Base-by-base conservation (phyloP, 495 filamentous ascomycete genomes). In the Astrothelium macrocarpum region DNA sequence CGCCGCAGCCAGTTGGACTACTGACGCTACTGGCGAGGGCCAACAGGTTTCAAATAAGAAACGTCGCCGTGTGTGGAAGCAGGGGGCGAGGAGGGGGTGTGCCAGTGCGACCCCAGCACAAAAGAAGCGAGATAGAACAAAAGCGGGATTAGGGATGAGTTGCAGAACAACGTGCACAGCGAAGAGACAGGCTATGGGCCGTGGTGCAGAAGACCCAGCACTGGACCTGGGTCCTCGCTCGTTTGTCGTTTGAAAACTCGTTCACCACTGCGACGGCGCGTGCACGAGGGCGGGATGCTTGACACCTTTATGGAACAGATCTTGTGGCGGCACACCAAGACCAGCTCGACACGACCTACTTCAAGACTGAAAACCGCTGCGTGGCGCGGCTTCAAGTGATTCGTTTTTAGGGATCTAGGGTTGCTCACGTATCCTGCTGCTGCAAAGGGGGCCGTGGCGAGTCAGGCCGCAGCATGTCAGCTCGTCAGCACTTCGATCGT, bases 31-130 rank as follows among this genome's bases (percentile, higher is more conserved):
- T 49, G 14, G 45, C 45, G 45, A 49, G 45, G 49, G 25, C 49
- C 49, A 56, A 56, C 49, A 11, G 49, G 49, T 56, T 56, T 56
- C 49, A 56, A 56, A 56, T 56, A 56, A 56, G 49, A 56, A 56
- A 56, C 49, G 49, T 56, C 25, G 49, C 49, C 49, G 49, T 26
- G 49, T 56, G 49, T 16, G 12, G 12, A n/a, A 25, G 12, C 23
- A 5, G 20, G 25, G 49, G n/a, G 25, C 23, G 49, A 56, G 49
- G 49, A 29, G 49, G n/a, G 45, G n/a, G 49, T 56, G 49, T 56
- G 49, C 20, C 49, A 56, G 49, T 56, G 49, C 49, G 20, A 29
- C 49, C 49, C 49, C 25, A 29, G 49, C 49, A 56, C 49, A 16
- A 49, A n/a, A 12, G 49, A 56, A 56, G 49, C 49, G 4, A 28